A percentile compares a stretch with the other conserved stretches of the same genome.
Evolutionary conservation across 2,329 filamentous ascomycete species (phyloP).

Genomic region (Fusarium agapanthi): DNA sequence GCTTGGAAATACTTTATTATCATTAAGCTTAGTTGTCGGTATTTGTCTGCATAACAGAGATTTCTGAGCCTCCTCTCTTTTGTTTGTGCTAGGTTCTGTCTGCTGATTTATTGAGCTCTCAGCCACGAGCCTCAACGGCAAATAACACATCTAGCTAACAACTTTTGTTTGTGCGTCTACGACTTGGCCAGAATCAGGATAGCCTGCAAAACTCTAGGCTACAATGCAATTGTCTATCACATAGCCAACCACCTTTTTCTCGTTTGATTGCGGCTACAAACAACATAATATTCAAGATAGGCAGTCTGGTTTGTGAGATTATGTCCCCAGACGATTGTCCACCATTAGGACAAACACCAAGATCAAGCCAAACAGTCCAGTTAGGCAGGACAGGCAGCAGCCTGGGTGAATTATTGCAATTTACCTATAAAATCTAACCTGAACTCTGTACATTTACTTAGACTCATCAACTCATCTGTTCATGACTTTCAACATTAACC

Average conservation of each 20-base stretch:
- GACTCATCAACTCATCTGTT: not conserved
- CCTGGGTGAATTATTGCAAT: not conserved
- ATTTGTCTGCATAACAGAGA: not conserved
- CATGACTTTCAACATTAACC: accelerated
- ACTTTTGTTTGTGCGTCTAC: not conserved
- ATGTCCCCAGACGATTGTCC: not conserved
- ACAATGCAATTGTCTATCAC: no score
- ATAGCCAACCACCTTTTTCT: accelerated
- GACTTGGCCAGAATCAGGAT: not conserved
- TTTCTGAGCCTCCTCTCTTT: not conserved
- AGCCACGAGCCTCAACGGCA: no score
- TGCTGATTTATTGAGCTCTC: no score
- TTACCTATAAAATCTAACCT: not conserved
- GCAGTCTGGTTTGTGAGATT: not conserved
- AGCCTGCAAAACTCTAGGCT: accelerated
- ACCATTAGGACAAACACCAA: not conserved
- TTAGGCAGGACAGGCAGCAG: not conserved
- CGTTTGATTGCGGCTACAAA: not conserved
- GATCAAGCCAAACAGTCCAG: not conserved
- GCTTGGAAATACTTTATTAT: not conserved
- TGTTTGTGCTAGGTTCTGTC: no score
- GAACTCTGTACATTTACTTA: accelerated
- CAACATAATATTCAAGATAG: not conserved
- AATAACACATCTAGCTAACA: no score
- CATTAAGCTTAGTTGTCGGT: not conserved